Evolutionary conservation across 495 filamentous ascomycete genomes (phyloP).

Genomic region (Penicillium angulare): DNA sequence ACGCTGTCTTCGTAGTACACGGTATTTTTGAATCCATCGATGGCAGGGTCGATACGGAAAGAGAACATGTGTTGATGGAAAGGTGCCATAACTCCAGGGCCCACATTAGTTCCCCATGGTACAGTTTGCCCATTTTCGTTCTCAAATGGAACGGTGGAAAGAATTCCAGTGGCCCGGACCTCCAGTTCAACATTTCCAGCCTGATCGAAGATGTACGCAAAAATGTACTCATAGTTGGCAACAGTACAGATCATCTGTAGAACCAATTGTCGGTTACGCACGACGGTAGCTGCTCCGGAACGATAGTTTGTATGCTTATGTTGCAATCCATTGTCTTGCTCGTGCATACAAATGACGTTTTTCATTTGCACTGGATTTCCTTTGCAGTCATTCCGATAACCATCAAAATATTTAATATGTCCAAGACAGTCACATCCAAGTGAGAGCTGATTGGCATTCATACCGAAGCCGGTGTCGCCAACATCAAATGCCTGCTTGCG

Average conservation of each 20-base stretch:
- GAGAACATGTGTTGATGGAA: constrained; percentile 92
- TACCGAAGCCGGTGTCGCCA: constrained; percentile 64
- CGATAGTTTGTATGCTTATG: constrained; percentile 71
- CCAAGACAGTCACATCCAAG: constrained; percentile 70
- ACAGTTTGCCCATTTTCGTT: constrained; percentile 52
- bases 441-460: constrained; percentile 64
- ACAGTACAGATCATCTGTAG: constrained; percentile 76
- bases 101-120: constrained; percentile 81
- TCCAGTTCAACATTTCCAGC: constrained; percentile 79
- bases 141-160: constrained; percentile 80
- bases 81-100: constrained; percentile 76
- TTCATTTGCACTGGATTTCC: constrained; percentile 54
- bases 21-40: constrained; percentile 73
- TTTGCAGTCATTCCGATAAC: constrained; percentile 53
- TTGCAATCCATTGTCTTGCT: constrained; percentile 64
- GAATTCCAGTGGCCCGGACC: constrained; percentile 80
- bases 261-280: constrained; percentile 60
- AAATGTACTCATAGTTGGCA: constrained; percentile 82
- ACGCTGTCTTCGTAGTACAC: constrained; percentile 71
- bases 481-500: constrained; percentile 71
- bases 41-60: constrained; percentile 76
- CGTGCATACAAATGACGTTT: constrained; percentile 65
- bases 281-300: constrained; percentile 56
- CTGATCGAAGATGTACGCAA: constrained; percentile 83
- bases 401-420: constrained; percentile 63